Evolutionary conservation across 345 rosid genomes (phyloP).

Genomic region (Moringa oleifera): DNA sequence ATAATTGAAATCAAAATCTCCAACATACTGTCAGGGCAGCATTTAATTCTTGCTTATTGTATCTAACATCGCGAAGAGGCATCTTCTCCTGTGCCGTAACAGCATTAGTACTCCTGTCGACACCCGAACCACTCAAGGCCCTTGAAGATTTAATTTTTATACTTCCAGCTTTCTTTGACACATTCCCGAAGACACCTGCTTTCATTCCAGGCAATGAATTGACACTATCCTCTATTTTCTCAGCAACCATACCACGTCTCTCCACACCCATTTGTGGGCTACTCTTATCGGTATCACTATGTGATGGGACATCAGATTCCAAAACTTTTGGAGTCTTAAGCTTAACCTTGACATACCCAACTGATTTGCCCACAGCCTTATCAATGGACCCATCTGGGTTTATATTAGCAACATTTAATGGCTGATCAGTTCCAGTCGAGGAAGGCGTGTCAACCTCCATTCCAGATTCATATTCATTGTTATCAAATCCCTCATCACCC

Average conservation of each 20-base stretch:
- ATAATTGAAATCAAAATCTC: background rate
- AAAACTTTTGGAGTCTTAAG: constrained; percentile 57
- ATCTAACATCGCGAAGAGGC: constrained; percentile 11
- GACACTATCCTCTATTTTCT: constrained; percentile 53
- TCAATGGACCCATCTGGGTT: constrained; percentile 53
- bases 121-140: constrained; percentile 35
- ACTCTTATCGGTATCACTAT: constrained; percentile 52
- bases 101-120: constrained; percentile 27
- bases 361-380: constrained; percentile 37
- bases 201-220: constrained; percentile 49
- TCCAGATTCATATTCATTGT: constrained; percentile 47
- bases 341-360: constrained; percentile 77
- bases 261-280: constrained; percentile 45
- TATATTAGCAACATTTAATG: constrained; percentile 38
- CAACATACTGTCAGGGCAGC: constrained; percentile 56
- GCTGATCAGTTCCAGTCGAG: constrained; percentile 58
- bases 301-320: constrained; percentile 43
- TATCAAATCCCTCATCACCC: constrained; percentile 23
- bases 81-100: constrained; percentile 18
- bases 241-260: constrained; percentile 35
- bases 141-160: constrained; percentile 66
- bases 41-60: constrained; percentile 58
- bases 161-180: constrained; percentile 64
- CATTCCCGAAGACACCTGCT: constrained; percentile 34
- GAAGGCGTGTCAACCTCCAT: constrained; percentile 73